Base-by-base conservation (phyloP, 2,329 filamentous ascomycete genomes). In the Penicillium sp. region DNA sequence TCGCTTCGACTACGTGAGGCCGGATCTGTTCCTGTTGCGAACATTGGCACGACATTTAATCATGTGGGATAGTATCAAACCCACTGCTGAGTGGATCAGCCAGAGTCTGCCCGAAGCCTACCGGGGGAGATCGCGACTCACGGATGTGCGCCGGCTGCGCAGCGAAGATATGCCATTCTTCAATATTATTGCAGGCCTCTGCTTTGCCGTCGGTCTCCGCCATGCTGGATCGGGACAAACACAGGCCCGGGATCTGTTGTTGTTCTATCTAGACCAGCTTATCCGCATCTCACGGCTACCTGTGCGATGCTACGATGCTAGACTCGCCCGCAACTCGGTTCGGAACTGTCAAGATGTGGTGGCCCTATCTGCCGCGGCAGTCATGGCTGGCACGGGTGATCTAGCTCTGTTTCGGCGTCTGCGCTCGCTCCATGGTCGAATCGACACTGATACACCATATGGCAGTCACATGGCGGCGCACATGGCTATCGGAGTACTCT, bases 351-450 rank as follows among this genome's bases (percentile, higher is more conserved):
- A 96, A 61, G 90, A 97, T 63, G 76, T 94, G 2, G 71, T 96
- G 10, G 88, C 88, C 1, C 74, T 98, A 6, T 85, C 89, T 6
- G 81, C 82, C 21, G 84, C 93, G 0, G 88, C 86, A 2, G 88
- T 97, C 45, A 97, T 97, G 91, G 89, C 94, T 6, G 93, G 93
- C 26, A 95, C 89, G 0, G 93, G 94, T 34, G 94, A 98, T 63
- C 74, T 98, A 19, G 72, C 80, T 2, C 83, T 95, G 1, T 85
- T 97, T 60, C 84, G 93, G 21, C 84, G 91, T 13, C 77, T 98
- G 29, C 85, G 93, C 15, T 82, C 87, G 15, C 79, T 98, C 34
- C 94, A 98, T 65, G 91, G 90, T 21, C 83, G 90, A 15, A 83
- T 90, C 46, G 87, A 95, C 51, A 73, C 79, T 1, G 87, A 93